These are phyloP conservation scores for Spergularia marina DNA, from an alignment of 148 eudicot species.

Conservation along the genomic window DNA sequence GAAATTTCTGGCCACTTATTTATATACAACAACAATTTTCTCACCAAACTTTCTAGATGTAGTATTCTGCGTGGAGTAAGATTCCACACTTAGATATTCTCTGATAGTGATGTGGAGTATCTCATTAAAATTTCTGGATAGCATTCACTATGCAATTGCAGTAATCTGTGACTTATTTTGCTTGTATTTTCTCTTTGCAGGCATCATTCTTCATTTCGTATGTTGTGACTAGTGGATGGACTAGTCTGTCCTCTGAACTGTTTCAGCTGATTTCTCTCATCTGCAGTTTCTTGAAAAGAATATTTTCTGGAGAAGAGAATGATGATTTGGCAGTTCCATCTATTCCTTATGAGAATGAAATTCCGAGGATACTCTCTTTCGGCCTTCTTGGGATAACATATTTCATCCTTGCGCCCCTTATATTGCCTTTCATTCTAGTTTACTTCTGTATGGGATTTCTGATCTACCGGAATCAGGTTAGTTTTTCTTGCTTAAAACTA, in stretches of 20 bases:
- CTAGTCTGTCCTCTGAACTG: constrained; percentile 66
- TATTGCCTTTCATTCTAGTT: constrained; percentile 74
- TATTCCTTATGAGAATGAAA: constrained; percentile 63
- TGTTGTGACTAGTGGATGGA: constrained; percentile 90
- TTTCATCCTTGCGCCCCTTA: constrained; percentile 77
- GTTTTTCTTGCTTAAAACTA: constrained; percentile 26
- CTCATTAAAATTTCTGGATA: neutral
- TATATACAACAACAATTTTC: neutral
- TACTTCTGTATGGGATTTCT: constrained; percentile 79
- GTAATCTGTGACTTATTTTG: neutral
- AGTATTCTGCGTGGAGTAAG: neutral
- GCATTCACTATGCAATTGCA: neutral
- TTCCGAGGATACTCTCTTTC: constrained; percentile 72
- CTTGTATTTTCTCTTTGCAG: constrained; percentile 41
- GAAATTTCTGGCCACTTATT: neutral
- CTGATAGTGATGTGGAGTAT: neutral
- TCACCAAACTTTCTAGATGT: neutral
- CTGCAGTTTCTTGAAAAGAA: constrained; percentile 36
- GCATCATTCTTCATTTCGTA: constrained; percentile 86
- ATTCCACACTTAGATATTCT: neutral
- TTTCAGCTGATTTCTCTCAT: constrained; percentile 48
- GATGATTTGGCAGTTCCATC: constrained; percentile 62
- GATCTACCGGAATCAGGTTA: constrained; percentile 79
- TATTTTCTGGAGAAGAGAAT: constrained; percentile 26
- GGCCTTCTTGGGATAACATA: constrained; percentile 86